A percentile compares a stretch with the other conserved stretches of the same genome.
phyloP scores from a whole-genome alignment of 176 grass and related monocot species.

The Elymus sibiricus region DNA sequence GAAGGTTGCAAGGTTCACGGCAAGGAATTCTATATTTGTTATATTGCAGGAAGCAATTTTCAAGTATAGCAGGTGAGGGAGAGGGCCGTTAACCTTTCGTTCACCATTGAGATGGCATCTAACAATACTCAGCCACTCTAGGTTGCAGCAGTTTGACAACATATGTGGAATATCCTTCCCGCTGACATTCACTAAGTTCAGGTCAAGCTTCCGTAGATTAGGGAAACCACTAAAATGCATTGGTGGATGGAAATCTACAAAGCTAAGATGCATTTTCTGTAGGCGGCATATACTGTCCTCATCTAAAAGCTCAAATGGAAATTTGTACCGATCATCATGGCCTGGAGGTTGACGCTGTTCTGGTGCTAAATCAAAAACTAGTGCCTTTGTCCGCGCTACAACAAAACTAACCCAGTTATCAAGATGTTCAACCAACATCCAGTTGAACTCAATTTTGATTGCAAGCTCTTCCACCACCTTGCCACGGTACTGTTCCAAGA shows the following conservation, averaged over 20 bases:
- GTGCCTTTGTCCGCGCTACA: background rate
- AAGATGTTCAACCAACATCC: background rate
- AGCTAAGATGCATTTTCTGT: background rate
- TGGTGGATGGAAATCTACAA: background rate
- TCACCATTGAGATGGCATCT: background rate
- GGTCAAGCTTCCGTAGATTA: background rate
- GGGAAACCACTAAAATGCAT: background rate
- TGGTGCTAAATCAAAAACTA: background rate
- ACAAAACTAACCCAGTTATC: background rate
- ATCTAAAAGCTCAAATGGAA: background rate
- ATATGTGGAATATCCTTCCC: background rate
- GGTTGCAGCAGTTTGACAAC: background rate
- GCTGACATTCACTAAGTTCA: background rate
- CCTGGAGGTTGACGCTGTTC: background rate
- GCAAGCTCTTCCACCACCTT: background rate
- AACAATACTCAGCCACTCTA: background rate
- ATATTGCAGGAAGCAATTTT: background rate
- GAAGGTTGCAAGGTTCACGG: background rate
- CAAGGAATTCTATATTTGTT: background rate
- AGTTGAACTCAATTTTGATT: background rate
- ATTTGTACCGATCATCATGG: background rate
- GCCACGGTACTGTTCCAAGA: background rate
- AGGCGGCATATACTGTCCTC: background rate
- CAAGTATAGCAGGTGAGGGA: background rate
- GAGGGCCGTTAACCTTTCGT: background rate